phyloP scores from a whole-genome alignment of 352 stramenopile genomes.

The Pilasporangium apinafurcum region DNA sequence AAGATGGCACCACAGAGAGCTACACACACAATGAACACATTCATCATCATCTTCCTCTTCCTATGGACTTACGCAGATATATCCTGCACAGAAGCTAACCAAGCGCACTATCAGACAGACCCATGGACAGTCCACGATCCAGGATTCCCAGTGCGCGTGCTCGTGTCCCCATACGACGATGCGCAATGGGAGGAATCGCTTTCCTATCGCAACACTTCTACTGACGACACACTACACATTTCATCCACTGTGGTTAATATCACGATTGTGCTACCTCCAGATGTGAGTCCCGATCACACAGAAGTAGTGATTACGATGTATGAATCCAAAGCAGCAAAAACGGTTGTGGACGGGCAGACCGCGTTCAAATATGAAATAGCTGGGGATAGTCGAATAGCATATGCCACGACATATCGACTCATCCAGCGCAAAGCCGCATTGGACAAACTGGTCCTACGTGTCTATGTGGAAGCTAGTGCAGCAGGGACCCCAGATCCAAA shows the following conservation, averaged over 20 bases:
- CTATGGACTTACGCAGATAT: no score
- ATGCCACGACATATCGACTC: slow-evolving; percentile 19
- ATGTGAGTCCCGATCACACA: no score
- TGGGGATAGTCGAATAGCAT: slow-evolving; percentile 18
- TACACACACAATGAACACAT: no score
- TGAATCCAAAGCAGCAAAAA: neutral
- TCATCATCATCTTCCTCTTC: no score
- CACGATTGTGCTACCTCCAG: slow-evolving; percentile 10
- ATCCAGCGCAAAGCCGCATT: slow-evolving; percentile 8
- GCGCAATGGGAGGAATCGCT: slow-evolving; percentile 9
- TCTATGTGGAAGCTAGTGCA: slow-evolving; percentile 18
- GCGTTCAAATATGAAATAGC: slow-evolving; percentile 11
- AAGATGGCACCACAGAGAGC: no score
- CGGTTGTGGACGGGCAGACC: neutral
- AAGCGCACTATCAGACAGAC: neutral
- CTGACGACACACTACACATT: slow-evolving; percentile 11
- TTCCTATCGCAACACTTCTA: neutral
- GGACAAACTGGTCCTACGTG: slow-evolving; percentile 17
- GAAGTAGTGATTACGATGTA: no score
- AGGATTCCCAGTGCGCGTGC: slow-evolving; percentile 17
- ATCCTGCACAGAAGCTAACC: no score
- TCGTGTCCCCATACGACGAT: slow-evolving; percentile 24
- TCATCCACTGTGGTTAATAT: slow-evolving; percentile 27
- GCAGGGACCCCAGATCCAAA: slow-evolving; percentile 5
- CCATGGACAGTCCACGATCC: slow-evolving; percentile 27